Evolutionary conservation across 306 rosid genomes (phyloP), one percentile per base, ranked within the genome.

Genomic region (Gastrolobium bilobum): DNA sequence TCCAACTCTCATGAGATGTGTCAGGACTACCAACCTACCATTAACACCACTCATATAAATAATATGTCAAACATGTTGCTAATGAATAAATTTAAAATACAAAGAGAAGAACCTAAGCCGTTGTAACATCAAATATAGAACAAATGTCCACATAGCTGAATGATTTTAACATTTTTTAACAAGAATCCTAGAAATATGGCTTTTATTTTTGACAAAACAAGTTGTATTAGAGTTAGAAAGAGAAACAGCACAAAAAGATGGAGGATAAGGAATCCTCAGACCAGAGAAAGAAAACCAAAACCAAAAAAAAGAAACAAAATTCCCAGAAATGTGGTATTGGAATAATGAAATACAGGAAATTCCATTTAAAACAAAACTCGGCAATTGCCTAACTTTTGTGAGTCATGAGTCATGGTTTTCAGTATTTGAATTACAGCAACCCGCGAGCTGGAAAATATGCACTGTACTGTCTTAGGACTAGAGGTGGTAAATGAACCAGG

Each of bases 361-460:
- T 39, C 10, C 42, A 73, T 68, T 46, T 43, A 37, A 67, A 34
- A 59, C 53, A 70, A 81, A 50, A 76, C 2, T 9, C 0, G 3
- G 2, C 71, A 48, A 39, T 1, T 64, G 29, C 20, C 73, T 15
- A 51, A 62, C 60, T 74, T 81, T 79, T 54, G 44, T 64, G 26
- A 8, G 38, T 15, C 10, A 37, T 46, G 70, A 20, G 26, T 20
- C 26, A 20, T 20, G 26, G 26, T 48, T 46, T 81, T 35, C 43
- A 29, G 15, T 31, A 63, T 44, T 73, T n/a, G 40, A 59, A 38
- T 65, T 57, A 20, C 47, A 43, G 51, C 48, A 7, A 8, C 57
- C 40, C 5, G 29, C 7, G 42, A 7, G 42, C 63, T 53, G 31
- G 58, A 40, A 51, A 31, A 56, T 50, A 37, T 35, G 30, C 20